Evolutionary conservation across 768 basidiomycete species (phyloP).

Genomic region (Kwoniella dendrophila): DNA sequence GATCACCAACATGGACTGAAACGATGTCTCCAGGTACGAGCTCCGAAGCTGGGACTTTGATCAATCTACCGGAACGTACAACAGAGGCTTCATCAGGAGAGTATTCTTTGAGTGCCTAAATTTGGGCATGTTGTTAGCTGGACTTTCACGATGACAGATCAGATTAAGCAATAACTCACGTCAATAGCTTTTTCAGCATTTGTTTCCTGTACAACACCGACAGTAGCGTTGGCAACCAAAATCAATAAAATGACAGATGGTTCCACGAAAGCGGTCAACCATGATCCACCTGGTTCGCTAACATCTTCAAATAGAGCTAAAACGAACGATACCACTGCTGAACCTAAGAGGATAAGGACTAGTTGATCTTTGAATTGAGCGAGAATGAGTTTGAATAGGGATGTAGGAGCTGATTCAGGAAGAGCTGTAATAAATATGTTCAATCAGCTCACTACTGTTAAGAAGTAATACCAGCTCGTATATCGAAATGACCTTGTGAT

Average conservation of each 20-base stretch:
- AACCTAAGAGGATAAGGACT: constrained; percentile 91
- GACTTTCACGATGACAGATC: too few species aligned
- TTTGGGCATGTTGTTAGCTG: neutral
- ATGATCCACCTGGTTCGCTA: constrained; percentile 64
- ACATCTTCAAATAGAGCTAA: constrained; percentile 84
- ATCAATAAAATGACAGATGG: constrained; percentile 93
- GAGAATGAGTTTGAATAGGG: constrained; percentile 90
- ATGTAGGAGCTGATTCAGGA: constrained; percentile 87
- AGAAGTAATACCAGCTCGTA: too few species aligned
- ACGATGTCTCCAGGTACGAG: constrained; percentile 96
- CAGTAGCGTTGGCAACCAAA: constrained; percentile 92
- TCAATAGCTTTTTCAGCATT: constrained; percentile 97
- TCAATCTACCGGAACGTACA: constrained; percentile 69
- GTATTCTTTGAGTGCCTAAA: constrained; percentile 90
- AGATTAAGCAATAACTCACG: constrained; percentile 63
- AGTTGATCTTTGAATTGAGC: constrained; percentile 99
- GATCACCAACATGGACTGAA: constrained; percentile 88
- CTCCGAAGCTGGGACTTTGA: constrained; percentile 78
- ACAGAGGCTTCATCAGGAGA: constrained; percentile 96
- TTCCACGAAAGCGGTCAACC: constrained; percentile 85
- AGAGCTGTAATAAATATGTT: constrained; percentile 64
- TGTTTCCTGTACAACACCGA: constrained; percentile 95
- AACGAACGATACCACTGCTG: constrained; percentile 89
- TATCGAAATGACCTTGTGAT: too few species aligned
- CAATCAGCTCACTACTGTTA: too few species aligned